A percentile compares a stretch with the other conserved stretches of the same genome.
Evolutionary conservation across 192 early-diverging fungal genomes (phyloP).

Genomic region (Rhizoclosmatium sp.): DNA sequence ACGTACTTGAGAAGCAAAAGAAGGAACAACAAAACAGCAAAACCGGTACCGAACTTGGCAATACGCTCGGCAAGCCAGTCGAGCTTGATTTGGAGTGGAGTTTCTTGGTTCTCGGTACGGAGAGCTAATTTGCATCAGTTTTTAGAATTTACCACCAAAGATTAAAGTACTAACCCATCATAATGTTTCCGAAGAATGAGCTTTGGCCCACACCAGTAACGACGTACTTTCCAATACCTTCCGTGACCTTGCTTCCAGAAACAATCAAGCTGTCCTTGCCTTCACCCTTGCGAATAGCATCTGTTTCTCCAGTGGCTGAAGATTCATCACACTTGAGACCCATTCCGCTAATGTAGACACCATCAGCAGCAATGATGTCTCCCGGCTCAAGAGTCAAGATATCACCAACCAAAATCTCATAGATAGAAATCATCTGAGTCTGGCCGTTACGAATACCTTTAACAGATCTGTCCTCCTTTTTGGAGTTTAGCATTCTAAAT

Average conservation of each 20-base stretch:
- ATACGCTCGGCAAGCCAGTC: constrained; percentile 89
- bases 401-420: constrained; percentile 90
- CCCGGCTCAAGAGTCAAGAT: constrained; percentile 88
- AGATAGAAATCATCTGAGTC: constrained; percentile 76
- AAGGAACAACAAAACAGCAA: constrained; percentile 87
- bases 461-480: constrained; percentile 79
- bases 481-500: constrained; percentile 86
- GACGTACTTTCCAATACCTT: constrained; percentile 87
- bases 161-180: constrained; percentile 67
- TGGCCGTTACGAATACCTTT: constrained; percentile 75
- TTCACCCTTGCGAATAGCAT: constrained; percentile 80
- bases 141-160: neutral
- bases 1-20: constrained; percentile 88
- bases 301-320: constrained; percentile 90
- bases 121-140: constrained; percentile 42
- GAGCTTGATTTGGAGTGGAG: constrained; percentile 93
- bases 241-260: constrained; percentile 90
- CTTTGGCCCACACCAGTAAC: constrained; percentile 84
- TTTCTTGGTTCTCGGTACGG: constrained; percentile 84
- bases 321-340: constrained; percentile 90
- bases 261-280: constrained; percentile 84
- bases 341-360: constrained; percentile 78
- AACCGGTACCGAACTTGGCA: constrained; percentile 88
- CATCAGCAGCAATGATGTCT: constrained; percentile 94
- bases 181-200: constrained; percentile 86